phyloP scores from a whole-genome alignment of 2,329 filamentous ascomycete species.

The Fusarium sp. region DNA sequence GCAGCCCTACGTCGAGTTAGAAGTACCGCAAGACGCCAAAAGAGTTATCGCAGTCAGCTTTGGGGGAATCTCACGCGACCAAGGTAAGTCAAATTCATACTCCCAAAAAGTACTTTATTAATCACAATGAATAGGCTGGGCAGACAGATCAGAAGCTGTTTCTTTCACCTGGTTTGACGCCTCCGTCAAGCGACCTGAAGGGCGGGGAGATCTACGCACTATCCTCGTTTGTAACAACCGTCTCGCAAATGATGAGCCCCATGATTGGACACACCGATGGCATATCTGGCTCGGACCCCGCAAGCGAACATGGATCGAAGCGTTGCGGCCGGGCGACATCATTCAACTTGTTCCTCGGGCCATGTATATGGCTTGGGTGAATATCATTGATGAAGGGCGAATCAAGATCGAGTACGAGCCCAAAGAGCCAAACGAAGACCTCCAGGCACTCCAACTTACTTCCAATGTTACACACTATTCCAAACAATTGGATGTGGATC shows the following conservation, averaged over 20 bases:
- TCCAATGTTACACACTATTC: slow-evolving; percentile 19
- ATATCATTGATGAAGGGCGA: slow-evolving; percentile 26
- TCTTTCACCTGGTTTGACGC: slow-evolving; percentile 42
- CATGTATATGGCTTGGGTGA: slow-evolving; percentile 39
- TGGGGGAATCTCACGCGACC: slow-evolving; percentile 22
- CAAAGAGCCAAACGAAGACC: accelerated
- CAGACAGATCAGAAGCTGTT: slow-evolving; percentile 17
- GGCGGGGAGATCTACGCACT: slow-evolving; percentile 31
- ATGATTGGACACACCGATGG: slow-evolving; percentile 10
- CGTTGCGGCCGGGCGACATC: slow-evolving; percentile 18
- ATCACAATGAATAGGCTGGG: slow-evolving; percentile 17
- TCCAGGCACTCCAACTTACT: background rate
- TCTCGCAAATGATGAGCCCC: slow-evolving; percentile 10
- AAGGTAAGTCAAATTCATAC: slow-evolving; percentile 5
- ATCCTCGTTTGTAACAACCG: slow-evolving; percentile 30
- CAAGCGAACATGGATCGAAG: slow-evolving; percentile 28
- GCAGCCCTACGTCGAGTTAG: slow-evolving; percentile 27
- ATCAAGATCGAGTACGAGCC: slow-evolving; percentile 38
- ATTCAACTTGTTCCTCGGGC: slow-evolving; percentile 39
- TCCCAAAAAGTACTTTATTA: accelerated
- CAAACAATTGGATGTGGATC: background rate
- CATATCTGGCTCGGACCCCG: slow-evolving; percentile 14
- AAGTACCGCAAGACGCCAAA: slow-evolving; percentile 32
- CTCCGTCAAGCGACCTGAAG: slow-evolving; percentile 27
- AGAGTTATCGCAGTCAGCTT: slow-evolving; percentile 29